Percentiles rank a stretch among this genome's conserved stretches.
Evolutionary conservation across 139 green algal species (phyloP).

Genomic region (Volvox africanus): DNA sequence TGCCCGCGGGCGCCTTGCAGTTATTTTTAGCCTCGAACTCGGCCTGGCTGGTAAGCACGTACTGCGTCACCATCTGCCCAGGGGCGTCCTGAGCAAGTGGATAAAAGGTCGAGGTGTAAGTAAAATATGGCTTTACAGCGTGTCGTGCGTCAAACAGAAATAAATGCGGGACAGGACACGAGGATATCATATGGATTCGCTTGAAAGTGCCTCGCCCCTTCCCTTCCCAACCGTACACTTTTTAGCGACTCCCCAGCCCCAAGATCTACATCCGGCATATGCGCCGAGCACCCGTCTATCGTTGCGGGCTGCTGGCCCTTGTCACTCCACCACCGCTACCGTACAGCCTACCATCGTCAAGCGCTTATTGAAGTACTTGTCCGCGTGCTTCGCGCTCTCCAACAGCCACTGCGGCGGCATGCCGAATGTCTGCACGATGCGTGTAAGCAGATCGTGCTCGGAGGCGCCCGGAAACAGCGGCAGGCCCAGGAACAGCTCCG

Average conservation of each 20-base stretch:
- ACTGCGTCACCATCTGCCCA: slow-evolving; percentile 38
- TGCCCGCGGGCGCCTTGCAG: slow-evolving; percentile 75
- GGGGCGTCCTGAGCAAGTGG: neutral
- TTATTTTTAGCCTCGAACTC: slow-evolving; percentile 79
- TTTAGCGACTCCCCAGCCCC: no score
- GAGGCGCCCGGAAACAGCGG: slow-evolving; percentile 95
- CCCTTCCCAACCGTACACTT: no score
- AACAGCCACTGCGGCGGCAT: slow-evolving; percentile 79
- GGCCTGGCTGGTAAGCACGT: slow-evolving; percentile 69
- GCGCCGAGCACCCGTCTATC: no score
- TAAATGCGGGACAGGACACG: no score
- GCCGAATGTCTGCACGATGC: slow-evolving; percentile 92
- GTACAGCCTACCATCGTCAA: neutral
- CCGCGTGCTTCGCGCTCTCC: slow-evolving; percentile 70
- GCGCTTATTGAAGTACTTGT: slow-evolving; percentile 85
- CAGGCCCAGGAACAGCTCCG: slow-evolving; percentile 95
- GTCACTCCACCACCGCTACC: no score
- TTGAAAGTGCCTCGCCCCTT: no score
- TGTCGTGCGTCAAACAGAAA: no score
- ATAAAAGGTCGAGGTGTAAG: no score
- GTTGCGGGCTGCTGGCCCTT: no score
- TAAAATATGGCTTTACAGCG: no score
- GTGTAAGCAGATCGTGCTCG: slow-evolving; percentile 93
- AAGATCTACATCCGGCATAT: no score
- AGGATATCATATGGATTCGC: no score